Conservation (phyloP, 2,329 filamentous ascomycete species). For the Talaromyces sp. region DNA sequence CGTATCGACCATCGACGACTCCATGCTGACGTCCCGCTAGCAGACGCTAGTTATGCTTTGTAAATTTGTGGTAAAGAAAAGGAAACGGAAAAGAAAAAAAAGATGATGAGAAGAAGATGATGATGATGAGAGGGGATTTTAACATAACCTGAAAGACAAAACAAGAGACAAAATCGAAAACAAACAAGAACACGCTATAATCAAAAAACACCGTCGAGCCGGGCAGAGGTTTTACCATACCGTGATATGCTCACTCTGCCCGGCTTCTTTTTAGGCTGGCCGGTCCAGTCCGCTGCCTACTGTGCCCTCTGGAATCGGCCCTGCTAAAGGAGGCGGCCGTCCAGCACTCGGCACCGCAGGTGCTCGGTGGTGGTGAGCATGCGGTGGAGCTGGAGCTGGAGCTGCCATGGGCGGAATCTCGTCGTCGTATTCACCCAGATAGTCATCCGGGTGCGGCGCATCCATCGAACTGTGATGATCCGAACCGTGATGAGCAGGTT, state of each 20-base stretch:
- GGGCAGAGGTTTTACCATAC: background rate
- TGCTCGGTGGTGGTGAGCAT: slow-evolving; percentile 49
- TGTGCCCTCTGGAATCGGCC: slow-evolving; percentile 1
- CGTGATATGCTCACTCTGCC: background rate
- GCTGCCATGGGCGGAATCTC: slow-evolving; percentile 39
- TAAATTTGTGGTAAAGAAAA: background rate
- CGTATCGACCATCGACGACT: background rate
- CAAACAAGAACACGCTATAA: slow-evolving; percentile 1
- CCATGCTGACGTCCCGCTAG: background rate
- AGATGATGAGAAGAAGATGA: background rate
- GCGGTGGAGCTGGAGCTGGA: slow-evolving; percentile 45
- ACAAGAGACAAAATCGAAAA: background rate
- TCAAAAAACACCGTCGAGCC: background rate
- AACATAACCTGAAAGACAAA: background rate
- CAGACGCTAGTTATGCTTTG: background rate
- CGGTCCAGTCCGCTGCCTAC: slow-evolving; percentile 17
- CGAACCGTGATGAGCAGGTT: slow-evolving; percentile 29
- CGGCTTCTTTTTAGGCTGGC: slow-evolving; percentile 25
- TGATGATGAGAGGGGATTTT: background rate
- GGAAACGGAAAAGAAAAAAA: background rate
- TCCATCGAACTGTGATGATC: slow-evolving; percentile 36
- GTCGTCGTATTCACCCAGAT: slow-evolving; percentile 48
- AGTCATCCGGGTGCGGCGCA: slow-evolving; percentile 47
- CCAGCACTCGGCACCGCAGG: background rate
- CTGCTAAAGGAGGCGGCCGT: slow-evolving; percentile 5